Percentiles rank a stretch among this genome's conserved stretches.
These are phyloP conservation scores for Cymbidium sinense DNA, from an alignment of 106 monocot genomes.

Conservation along the genomic window DNA sequence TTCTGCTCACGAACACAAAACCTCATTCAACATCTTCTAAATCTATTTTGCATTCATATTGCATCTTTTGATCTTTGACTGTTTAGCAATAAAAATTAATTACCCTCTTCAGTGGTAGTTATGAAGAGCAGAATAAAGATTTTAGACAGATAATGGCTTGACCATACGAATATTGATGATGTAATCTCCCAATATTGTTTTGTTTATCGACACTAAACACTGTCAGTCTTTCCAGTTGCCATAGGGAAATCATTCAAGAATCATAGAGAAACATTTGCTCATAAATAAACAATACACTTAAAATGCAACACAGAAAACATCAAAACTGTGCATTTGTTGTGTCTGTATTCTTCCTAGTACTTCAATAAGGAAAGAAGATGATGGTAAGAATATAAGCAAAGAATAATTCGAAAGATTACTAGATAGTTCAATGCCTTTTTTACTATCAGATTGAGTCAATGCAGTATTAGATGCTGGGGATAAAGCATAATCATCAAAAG, in stretches of 20 bases:
- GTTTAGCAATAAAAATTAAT: too few relatives aligned
- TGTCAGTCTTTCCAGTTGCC: background rate
- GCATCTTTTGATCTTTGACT: too few relatives aligned
- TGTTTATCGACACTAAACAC: background rate
- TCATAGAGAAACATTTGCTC: background rate
- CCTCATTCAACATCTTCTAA: too few relatives aligned
- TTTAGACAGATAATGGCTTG: background rate
- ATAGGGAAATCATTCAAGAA: background rate
- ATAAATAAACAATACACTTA: background rate
- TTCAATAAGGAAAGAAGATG: background rate
- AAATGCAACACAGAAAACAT: background rate
- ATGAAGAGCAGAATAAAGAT: background rate
- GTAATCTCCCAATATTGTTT: background rate
- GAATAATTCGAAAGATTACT: background rate
- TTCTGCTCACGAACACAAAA: too few relatives aligned
- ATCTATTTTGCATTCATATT: too few relatives aligned
- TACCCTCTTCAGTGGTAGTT: background rate
- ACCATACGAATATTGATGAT: background rate
- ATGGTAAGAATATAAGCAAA: background rate
- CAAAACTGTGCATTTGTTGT: background rate
- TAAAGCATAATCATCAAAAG: slow-evolving; percentile 32
- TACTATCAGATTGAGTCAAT: background rate
- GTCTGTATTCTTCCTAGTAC: background rate
- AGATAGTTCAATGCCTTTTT: background rate
- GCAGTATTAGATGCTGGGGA: background rate